A percentile compares a stretch with the other conserved stretches of the same genome.
phyloP scores from a whole-genome alignment of 768 basidiomycete species.

The Russula olivacea region DNA sequence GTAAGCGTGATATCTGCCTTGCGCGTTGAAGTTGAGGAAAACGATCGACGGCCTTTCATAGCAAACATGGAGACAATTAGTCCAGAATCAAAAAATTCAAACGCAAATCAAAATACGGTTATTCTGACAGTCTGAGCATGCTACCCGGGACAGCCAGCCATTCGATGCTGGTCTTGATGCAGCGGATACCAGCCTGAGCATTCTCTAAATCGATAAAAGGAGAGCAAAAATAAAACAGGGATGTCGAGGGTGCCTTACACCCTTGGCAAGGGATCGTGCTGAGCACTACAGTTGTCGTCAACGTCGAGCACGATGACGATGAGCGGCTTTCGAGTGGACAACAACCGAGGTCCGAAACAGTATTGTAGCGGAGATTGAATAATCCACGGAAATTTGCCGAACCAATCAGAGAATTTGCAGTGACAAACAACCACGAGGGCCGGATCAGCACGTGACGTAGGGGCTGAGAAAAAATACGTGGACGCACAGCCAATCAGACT shows the following conservation, averaged over 20 bases:
- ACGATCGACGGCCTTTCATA: conserved; percentile 44
- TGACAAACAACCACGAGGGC: not conserved
- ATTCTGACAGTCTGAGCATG: conserved; percentile 25
- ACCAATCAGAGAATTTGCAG: conserved; percentile 13
- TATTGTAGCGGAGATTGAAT: conserved; percentile 21
- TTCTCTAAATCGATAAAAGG: conserved; percentile 28
- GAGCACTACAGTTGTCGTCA: conserved; percentile 15
- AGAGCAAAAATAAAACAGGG: not conserved
- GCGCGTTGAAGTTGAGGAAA: conserved; percentile 59
- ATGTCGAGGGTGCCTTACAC: conserved; percentile 3
- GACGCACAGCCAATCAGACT: too few species aligned
- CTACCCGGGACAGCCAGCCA: conserved; percentile 65
- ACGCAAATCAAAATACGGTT: conserved; percentile 12
- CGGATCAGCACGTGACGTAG: not conserved
- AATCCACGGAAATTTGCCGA: not conserved
- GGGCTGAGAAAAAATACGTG: not conserved
- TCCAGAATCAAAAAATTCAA: not conserved
- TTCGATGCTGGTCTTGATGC: conserved; percentile 47
- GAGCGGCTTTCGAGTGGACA: conserved; percentile 8
- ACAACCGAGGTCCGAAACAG: conserved; percentile 15
- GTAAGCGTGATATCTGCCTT: conserved; percentile 85
- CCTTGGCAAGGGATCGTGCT: conserved; percentile 10
- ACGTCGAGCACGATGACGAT: conserved; percentile 24
- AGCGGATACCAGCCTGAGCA: conserved; percentile 70
- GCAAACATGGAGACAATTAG: not conserved